Percentiles rank a stretch among this genome's conserved stretches.
Evolutionary conservation across 768 basidiomycete species (phyloP).

Genomic region (Boletellus ananas): DNA sequence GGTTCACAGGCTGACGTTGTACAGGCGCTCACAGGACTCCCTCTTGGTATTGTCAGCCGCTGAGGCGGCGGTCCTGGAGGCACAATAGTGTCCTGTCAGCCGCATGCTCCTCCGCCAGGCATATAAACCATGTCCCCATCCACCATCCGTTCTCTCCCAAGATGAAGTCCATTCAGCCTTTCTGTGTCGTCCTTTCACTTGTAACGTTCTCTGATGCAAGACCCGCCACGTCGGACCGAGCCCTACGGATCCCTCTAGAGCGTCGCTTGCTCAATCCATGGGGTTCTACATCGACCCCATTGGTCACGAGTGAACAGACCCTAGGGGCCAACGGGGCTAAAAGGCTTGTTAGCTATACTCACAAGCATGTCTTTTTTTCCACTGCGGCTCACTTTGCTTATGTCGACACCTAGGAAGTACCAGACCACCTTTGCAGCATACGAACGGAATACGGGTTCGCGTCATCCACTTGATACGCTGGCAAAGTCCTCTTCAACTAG

Average conservation of each 20-base stretch:
- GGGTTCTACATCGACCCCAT: neutral
- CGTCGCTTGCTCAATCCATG: constrained; percentile 2
- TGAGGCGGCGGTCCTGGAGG: neutral
- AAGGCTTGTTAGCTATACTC: constrained; percentile 1
- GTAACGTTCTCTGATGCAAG: neutral
- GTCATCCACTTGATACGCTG: constrained; percentile 27
- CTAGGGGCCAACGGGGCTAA: neutral
- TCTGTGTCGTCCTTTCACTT: constrained; percentile 5
- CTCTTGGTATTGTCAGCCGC: constrained; percentile 4
- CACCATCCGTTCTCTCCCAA: neutral
- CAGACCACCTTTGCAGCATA: constrained; percentile 38
- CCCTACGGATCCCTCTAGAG: constrained; percentile 5
- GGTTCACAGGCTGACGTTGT: no score
- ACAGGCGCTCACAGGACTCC: no score
- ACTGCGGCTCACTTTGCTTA: neutral
- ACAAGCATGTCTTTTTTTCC: constrained; percentile 2
- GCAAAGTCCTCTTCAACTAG: neutral
- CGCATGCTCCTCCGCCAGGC: neutral
- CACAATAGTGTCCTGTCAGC: constrained; percentile 10
- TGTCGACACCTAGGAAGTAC: constrained; percentile 35
- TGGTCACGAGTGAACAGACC: neutral
- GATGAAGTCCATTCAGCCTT: constrained; percentile 5
- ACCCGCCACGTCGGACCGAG: constrained; percentile 6
- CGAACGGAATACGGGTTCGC: constrained; percentile 39
- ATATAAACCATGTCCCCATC: constrained; percentile 5